A percentile compares a stretch with the other conserved stretches of the same genome.
phyloP scores from a whole-genome alignment of 2,329 filamentous ascomycete species.

The Sordariomycetes sp. region DNA sequence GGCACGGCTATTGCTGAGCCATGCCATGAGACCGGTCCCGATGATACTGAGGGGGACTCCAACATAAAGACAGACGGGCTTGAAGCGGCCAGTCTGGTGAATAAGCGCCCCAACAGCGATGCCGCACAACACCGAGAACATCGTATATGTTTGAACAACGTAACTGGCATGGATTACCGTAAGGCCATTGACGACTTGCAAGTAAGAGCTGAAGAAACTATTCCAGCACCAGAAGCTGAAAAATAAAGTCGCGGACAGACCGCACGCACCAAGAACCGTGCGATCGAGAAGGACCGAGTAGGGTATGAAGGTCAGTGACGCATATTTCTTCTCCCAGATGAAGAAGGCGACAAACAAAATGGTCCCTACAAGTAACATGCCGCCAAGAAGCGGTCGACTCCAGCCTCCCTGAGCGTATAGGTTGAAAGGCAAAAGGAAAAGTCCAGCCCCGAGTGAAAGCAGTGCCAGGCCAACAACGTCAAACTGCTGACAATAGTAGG shows the following conservation, averaged over 20 bases:
- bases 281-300: constrained; percentile 22
- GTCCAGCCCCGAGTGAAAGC: constrained; percentile 47
- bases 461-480: constrained; percentile 55
- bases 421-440: constrained; percentile 63
- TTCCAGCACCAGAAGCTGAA: constrained; percentile 26
- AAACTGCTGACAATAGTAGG: constrained; percentile 47
- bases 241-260: constrained; percentile 26
- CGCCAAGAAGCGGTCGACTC: constrained; percentile 37
- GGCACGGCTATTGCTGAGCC: constrained; percentile 43
- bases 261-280: constrained; percentile 25
- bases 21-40: constrained; percentile 48
- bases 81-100: constrained; percentile 35
- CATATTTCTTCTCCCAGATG: constrained; percentile 26
- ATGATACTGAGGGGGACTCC: constrained; percentile 45
- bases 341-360: constrained; percentile 26
- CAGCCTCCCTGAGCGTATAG: constrained; percentile 41
- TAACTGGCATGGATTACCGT: constrained; percentile 23
- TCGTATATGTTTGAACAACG: constrained; percentile 27
- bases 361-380: constrained; percentile 48
- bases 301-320: constrained; percentile 29
- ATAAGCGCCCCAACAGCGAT: constrained; percentile 24
- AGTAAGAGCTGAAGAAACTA: constrained; percentile 28
- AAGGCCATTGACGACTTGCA: constrained; percentile 27
- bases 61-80: constrained; percentile 35
- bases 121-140: constrained; percentile 23